Base-by-base conservation (phyloP, 345 rosid genomes). In the Citrus reticulata region DNA sequence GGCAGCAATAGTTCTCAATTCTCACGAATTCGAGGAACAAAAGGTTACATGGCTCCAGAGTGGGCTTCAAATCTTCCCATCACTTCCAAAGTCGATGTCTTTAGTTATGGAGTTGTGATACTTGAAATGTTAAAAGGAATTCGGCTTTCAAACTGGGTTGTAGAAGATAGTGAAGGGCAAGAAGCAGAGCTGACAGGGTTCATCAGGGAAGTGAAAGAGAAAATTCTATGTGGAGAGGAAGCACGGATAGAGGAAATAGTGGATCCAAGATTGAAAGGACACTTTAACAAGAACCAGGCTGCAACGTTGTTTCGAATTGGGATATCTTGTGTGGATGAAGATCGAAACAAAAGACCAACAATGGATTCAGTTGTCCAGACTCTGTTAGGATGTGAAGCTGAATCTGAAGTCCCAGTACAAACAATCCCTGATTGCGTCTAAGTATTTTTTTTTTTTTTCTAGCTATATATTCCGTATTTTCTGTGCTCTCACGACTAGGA, bases 121-220 rank as follows among this genome's bases (percentile, higher is more conserved):
- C 84, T 88, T 1, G 87, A 88, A 67, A 37, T 86, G 78, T 80
- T 83, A 73, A 86, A 83, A 68, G 92, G 90, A 63, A n/a, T 71
- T 42, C 54, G 85, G 27, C 80, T 88, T 7, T 80, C 89, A 3
- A 74, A 73, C 40, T 76, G 70, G 84, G 81, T 60, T 74, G 73
- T 46, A 46, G 51, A 3, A 46, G 51, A 11, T 46, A 1, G 17
- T 1, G 79, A 79, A 54, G 80, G 63, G 59, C 83, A 82, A 30
- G 90, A 84, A 77, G 55, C 82, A 2, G 87, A 83, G 74, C 39
- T 89, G 39, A 78, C 77, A 13, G 78, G 61, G 70, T 79, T 85
- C 20, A 77, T 84, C 54, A 78, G 75, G 74, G 34, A 58, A 46
- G 75, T 73, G 73, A 82, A 75, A 77, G 74, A 69, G 80, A 85